Evolutionary conservation across 2,329 filamentous ascomycete genomes (phyloP), one percentile per base, ranked within the genome.

Genomic region (Tetracladium maxilliforme): DNA sequence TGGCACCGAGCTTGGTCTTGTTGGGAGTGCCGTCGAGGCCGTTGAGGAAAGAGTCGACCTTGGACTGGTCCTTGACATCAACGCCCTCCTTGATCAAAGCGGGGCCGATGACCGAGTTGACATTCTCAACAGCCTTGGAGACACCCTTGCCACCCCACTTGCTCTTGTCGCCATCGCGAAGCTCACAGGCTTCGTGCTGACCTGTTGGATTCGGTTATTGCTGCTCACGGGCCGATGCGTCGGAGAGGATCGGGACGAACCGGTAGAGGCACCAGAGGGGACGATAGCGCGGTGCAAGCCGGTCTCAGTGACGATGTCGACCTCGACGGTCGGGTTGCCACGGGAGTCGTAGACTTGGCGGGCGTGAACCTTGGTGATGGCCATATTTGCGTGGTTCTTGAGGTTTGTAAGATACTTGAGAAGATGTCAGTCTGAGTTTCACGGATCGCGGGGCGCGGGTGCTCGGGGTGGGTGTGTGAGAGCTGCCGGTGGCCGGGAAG

Each of bases 281-380:
- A 95, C 87, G 53, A 94, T 94, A 54, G 87, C 86, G 51, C 87
- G 84, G 74, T 94, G 86, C 37, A 95, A 76, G 50, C 87, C 87
- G 45, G 80, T 92, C 65, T 92, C 83, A 44, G 86, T 94, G 61
- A 92, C 79, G 45, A 94, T 73, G 55, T 94, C 87, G 48, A 95
- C 87, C 70, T 95, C 87, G 50, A 94, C 87, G 52, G 90, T 98
- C 49, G 90, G 90, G 76, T 98, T 98, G 54, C 72, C 72, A 53
- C 90, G 87, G 56, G 90, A 95, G 72, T 98, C 90, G 73, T 87
- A 98, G 66, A 98, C 84, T 50, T 78, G 86, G 53, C 90, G 80
- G 51, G 80, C 81, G 70, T 86, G 79, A 52, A 90, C 70, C 69
- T 86, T 87, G 57, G 74, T 73, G 59, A 90, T 82, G 48, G 80